Evolutionary conservation across 345 rosid genomes (phyloP).

Genomic region (Aurinia saxatilis): DNA sequence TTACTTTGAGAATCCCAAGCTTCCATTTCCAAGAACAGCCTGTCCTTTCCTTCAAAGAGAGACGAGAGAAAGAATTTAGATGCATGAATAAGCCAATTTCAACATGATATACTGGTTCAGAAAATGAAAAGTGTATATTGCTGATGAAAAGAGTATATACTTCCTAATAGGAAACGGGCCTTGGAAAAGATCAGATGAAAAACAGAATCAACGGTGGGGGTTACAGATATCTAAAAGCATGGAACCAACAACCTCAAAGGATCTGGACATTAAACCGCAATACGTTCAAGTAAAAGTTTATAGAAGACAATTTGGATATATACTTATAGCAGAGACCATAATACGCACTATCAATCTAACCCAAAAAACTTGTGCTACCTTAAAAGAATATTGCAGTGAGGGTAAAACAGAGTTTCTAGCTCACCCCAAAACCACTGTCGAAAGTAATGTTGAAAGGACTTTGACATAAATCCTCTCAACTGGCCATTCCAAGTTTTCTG

Average conservation of each 20-base stretch:
- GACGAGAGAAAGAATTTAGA: slow-evolving; percentile 4
- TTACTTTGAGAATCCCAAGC: slow-evolving; percentile 66
- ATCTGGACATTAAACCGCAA: background rate
- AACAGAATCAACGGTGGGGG: background rate
- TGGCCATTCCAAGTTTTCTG: slow-evolving; percentile 33
- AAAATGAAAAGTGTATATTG: slow-evolving; percentile 16
- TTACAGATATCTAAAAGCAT: too few species aligned
- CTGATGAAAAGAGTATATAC: slow-evolving; percentile 98
- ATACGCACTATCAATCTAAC: background rate
- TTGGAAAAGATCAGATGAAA: slow-evolving; percentile 8
- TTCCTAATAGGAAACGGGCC: slow-evolving; percentile 84
- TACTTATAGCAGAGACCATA: background rate
- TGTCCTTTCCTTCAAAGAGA: slow-evolving; percentile 65
- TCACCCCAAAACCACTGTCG: slow-evolving; percentile 39
- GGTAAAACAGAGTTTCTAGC: slow-evolving; percentile 4
- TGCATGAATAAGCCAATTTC: background rate
- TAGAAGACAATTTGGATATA: background rate
- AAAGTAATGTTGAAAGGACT: slow-evolving; percentile 17
- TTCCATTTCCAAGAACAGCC: slow-evolving; percentile 83
- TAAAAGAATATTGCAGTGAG: too few species aligned
- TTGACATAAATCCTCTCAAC: slow-evolving; percentile 36
- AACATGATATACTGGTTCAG: background rate
- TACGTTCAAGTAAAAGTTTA: too few species aligned
- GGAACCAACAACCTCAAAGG: background rate
- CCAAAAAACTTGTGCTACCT: background rate